phyloP scores from a whole-genome alignment of 441 rosid species.

The Euphorbia schlechtendalii region DNA sequence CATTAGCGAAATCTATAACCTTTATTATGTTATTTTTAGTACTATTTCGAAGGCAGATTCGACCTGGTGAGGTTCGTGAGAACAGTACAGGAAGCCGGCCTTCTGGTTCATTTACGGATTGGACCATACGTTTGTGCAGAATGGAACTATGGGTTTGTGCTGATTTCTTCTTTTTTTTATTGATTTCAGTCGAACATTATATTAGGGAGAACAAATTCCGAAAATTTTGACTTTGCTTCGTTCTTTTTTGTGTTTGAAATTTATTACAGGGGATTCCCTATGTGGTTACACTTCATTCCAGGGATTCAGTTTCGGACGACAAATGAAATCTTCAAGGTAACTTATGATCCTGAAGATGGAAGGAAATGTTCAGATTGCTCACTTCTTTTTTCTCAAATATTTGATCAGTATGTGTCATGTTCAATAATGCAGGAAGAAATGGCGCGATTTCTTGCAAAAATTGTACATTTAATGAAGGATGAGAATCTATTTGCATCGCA shows the following conservation, averaged over 20 bases:
- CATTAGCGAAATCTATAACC: not conserved
- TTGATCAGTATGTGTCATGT: not conserved
- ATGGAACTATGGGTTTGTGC: constrained; percentile 63
- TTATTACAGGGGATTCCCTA: constrained; percentile 53
- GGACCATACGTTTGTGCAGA: constrained; percentile 75
- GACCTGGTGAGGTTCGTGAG: constrained; percentile 57
- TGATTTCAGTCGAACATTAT: not conserved
- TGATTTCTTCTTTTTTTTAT: not conserved
- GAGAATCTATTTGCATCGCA: constrained; percentile 60
- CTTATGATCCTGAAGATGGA: constrained; percentile 5
- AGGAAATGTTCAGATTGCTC: not conserved
- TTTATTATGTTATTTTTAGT: constrained; percentile 26
- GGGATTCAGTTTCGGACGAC: constrained; percentile 63
- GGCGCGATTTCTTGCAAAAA: constrained; percentile 45
- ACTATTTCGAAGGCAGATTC: constrained; percentile 60
- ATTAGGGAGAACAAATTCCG: not conserved
- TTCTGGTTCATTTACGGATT: constrained; percentile 58
- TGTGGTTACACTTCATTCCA: constrained; percentile 69
- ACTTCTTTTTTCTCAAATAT: not conserved
- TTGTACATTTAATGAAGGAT: constrained; percentile 49
- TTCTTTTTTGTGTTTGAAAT: constrained; percentile 6
- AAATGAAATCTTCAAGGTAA: constrained; percentile 46
- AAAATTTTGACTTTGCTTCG: not conserved
- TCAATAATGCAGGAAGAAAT: constrained; percentile 43
- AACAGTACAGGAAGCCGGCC: constrained; percentile 57